Base-by-base conservation (phyloP, 179 eudicot genomes). In the Beta corolliflora region DNA sequence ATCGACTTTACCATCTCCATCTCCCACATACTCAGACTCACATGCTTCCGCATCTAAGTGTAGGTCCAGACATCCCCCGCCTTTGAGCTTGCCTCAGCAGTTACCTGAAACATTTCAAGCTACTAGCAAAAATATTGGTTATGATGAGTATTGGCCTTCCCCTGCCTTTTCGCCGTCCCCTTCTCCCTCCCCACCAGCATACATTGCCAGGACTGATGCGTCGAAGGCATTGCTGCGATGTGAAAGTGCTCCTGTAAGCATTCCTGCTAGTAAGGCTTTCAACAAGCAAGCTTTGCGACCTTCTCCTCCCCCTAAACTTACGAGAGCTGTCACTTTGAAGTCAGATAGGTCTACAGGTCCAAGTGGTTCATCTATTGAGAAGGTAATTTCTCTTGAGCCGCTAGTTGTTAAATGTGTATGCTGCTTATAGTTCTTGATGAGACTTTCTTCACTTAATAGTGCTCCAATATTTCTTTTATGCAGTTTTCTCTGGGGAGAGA, bases 211-310 rank as follows among this genome's bases (percentile, higher is more conserved):
- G 52, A 78, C 79, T 82, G 80, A 81, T 78, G 71, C 87, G 44
- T 71, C 86, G 18, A 89, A 85, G 78, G 85, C 83, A 72, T 89
- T 91, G 81, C 79, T 87, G 73, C 90, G 94, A 64, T 90, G 89
- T 86, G 99, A 92, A 87, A 92, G 98, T 86, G 97, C 92, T 71
- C 99, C 99, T 16, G 89, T 92, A 52, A 86, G 89, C 73, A 90
- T 92, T 75, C 94, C 97, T 82, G 73, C 84, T 25, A 86, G 85
- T 66, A 90, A 82, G 84, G 90, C 85, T 77, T 84, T 82, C 54
- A 85, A 83, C 80, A 86, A 79, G 81, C 91, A 86, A 56, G 21
- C 19, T 81, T 44, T 88, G 78, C 94, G 85, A 53, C 92, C 93
- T 84, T 89, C 94, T 66, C 88, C 93, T 84, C 90, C 93, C 45